Evolutionary conservation across 2,329 filamentous ascomycete genomes (phyloP).

Genomic region (Talaromyces sp.): DNA sequence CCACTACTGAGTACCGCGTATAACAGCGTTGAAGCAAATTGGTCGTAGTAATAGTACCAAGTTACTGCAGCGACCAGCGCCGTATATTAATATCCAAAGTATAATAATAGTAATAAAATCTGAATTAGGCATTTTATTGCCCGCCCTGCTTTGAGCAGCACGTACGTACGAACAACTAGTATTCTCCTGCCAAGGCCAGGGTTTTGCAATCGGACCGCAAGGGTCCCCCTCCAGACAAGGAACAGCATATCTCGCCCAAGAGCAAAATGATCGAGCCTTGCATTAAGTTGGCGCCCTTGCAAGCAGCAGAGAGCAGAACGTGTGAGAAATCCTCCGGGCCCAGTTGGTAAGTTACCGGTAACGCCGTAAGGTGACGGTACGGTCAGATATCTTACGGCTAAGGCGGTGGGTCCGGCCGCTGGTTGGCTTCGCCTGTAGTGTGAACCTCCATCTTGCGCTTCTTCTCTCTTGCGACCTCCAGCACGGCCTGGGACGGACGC

Average conservation of each 20-base stretch:
- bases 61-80: background rate
- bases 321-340: background rate
- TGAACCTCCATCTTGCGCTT: background rate
- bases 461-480: background rate
- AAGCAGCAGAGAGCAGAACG: background rate
- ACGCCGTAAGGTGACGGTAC: background rate
- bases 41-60: too few relatives aligned
- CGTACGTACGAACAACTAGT: too few relatives aligned
- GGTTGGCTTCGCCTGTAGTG: background rate
- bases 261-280: background rate
- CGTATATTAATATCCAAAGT: too few relatives aligned
- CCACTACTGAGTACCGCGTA: too few relatives aligned
- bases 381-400: background rate
- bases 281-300: background rate
- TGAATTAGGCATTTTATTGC: too few relatives aligned
- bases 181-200: background rate
- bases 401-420: background rate
- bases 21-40: too few relatives aligned
- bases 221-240: too few relatives aligned
- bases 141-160: too few relatives aligned
- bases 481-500: background rate
- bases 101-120: too few relatives aligned
- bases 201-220: background rate
- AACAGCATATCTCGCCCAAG: too few relatives aligned
- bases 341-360: background rate